phyloP scores from a whole-genome alignment of 805 yeast genomes.

The Saccharomycopsis amapae region DNA sequence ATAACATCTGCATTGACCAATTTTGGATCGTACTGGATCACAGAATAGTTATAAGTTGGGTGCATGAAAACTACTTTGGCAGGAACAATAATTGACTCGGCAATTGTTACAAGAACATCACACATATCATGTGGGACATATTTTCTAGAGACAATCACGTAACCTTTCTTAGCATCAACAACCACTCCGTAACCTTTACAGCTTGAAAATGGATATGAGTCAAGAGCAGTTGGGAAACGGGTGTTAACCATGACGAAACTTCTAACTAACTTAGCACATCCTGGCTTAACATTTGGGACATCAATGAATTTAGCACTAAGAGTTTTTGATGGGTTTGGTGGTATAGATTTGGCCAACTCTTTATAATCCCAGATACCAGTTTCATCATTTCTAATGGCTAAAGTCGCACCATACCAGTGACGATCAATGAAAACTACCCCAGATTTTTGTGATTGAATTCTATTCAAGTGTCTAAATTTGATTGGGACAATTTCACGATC shows the following conservation, averaged over 20 bases:
- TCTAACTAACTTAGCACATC: slow-evolving; percentile 49
- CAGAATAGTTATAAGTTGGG: slow-evolving; percentile 81
- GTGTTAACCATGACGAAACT: slow-evolving; percentile 69
- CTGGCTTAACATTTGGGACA: slow-evolving; percentile 49
- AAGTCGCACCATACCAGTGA: slow-evolving; percentile 74
- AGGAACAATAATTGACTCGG: slow-evolving; percentile 77
- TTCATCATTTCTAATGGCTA: slow-evolving; percentile 55
- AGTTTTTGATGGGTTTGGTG: slow-evolving; percentile 34
- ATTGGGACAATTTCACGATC: slow-evolving; percentile 67
- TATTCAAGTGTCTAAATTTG: slow-evolving; percentile 69
- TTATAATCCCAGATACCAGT: slow-evolving; percentile 54
- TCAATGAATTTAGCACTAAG: slow-evolving; percentile 65
- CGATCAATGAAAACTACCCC: slow-evolving; percentile 70
- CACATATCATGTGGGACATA: slow-evolving; percentile 66
- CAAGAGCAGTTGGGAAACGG: slow-evolving; percentile 62
- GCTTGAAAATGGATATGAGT: slow-evolving; percentile 60
- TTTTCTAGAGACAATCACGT: slow-evolving; percentile 69
- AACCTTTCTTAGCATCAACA: slow-evolving; percentile 73
- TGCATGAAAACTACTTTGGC: slow-evolving; percentile 78
- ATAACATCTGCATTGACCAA: slow-evolving; percentile 63
- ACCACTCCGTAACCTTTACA: slow-evolving; percentile 70
- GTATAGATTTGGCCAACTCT: slow-evolving; percentile 42
- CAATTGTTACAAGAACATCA: slow-evolving; percentile 71
- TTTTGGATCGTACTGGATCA: slow-evolving; percentile 73
- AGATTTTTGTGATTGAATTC: slow-evolving; percentile 65